Evolutionary conservation across 75 land plant species (phyloP).

Genomic region (Gnetum montanum): DNA sequence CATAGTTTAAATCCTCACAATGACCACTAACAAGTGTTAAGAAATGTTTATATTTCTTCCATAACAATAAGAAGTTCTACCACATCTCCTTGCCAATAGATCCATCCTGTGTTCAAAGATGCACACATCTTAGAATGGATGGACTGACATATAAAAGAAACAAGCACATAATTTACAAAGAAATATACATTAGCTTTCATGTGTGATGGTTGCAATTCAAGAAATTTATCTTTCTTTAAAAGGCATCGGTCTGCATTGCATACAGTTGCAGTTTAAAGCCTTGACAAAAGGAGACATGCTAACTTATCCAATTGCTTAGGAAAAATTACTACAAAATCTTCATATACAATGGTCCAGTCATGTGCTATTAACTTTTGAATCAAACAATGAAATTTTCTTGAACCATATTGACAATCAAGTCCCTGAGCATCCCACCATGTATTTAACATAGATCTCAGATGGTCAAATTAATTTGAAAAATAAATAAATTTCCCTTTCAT

Average conservation of each 20-base stretch:
- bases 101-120: background rate
- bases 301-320: slow-evolving; percentile 6
- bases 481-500: background rate
- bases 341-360: slow-evolving; percentile 13
- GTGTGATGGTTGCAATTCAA: background rate
- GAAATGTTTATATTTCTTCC: slow-evolving; percentile 4
- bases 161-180: too few relatives aligned
- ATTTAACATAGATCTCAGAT: slow-evolving; percentile 6
- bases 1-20: slow-evolving; percentile 6
- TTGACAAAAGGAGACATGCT: background rate
- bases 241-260: background rate
- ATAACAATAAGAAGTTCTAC: background rate
- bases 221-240: slow-evolving; percentile 1
- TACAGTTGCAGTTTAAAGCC: slow-evolving; percentile 4
- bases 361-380: slow-evolving; percentile 8
- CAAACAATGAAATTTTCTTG: slow-evolving; percentile 6
- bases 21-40: slow-evolving; percentile 5
- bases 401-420: slow-evolving; percentile 5
- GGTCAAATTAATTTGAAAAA: slow-evolving; percentile 12
- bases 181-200: too few relatives aligned
- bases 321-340: slow-evolving; percentile 10
- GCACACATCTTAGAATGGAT: too few relatives aligned
- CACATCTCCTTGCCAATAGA: slow-evolving; percentile 6
- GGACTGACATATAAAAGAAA: too few relatives aligned
- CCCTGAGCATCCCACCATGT: slow-evolving; percentile 16